Evolutionary conservation across 2,329 filamentous ascomycete species (phyloP).

Genomic region (Fusarium decemcellulare): DNA sequence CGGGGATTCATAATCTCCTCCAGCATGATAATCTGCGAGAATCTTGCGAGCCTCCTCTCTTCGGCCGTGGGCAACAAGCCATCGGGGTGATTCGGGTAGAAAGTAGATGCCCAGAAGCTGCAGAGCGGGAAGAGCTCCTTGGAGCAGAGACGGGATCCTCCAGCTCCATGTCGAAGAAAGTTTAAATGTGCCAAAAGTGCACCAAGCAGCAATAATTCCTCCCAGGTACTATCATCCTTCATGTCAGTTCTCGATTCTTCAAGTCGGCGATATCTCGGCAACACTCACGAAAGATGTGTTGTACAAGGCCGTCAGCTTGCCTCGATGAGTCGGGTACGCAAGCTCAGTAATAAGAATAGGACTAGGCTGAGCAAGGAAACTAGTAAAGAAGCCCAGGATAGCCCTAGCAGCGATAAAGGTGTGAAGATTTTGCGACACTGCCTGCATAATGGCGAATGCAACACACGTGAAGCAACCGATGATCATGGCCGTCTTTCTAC

Average conservation of each 20-base stretch:
- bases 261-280: accelerated
- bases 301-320: conserved; percentile 52
- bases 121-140: conserved; percentile 40
- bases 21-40: conserved; percentile 58
- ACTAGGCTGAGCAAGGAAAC: conserved; percentile 49
- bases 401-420: conserved; percentile 50
- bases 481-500: conserved; percentile 56
- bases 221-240: conserved; percentile 42
- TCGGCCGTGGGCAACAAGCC: conserved; percentile 51
- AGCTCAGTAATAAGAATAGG: conserved; percentile 53
- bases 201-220: conserved; percentile 49
- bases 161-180: conserved; percentile 44
- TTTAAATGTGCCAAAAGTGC: conserved; percentile 46
- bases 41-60: conserved; percentile 54
- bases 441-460: conserved; percentile 51
- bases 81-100: conserved; percentile 48
- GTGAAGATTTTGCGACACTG: conserved; percentile 41
- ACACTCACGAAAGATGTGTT: conserved; percentile 48
- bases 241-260: neutral
- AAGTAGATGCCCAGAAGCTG: conserved; percentile 45
- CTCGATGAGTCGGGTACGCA: conserved; percentile 52
- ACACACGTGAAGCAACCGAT: conserved; percentile 51
- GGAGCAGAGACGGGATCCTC: conserved; percentile 47
- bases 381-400: conserved; percentile 51
- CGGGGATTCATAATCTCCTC: conserved; percentile 56